A percentile compares a stretch with the other conserved stretches of the same genome.
Evolutionary conservation across 192 early-diverging fungal genomes (phyloP).

Genomic region (Rhizophagus prolifer): DNA sequence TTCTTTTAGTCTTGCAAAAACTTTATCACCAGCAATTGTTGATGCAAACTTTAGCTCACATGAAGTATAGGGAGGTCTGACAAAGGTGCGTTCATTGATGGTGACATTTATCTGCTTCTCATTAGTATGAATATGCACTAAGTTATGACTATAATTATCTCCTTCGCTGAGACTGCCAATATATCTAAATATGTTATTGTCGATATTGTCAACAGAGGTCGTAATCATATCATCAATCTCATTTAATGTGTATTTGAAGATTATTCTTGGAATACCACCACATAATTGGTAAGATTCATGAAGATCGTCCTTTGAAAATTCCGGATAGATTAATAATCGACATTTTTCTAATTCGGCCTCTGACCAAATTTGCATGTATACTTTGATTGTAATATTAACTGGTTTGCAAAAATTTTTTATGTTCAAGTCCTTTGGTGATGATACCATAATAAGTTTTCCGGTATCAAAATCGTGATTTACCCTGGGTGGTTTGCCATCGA

Average conservation of each 20-base stretch:
- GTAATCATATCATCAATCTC: not conserved
- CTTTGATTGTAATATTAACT: not conserved
- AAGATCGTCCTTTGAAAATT: not conserved
- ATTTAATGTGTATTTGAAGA: not conserved
- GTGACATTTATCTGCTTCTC: not conserved
- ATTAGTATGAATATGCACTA: conserved; percentile 2
- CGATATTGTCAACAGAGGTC: not conserved
- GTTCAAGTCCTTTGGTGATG: not conserved
- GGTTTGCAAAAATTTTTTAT: conserved; percentile 1
- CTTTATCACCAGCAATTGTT: not conserved
- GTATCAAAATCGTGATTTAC: not conserved
- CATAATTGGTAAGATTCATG: not conserved
- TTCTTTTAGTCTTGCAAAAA: conserved; percentile 5
- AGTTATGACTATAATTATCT: not conserved
- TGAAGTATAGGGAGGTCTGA: not conserved
- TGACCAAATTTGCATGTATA: not conserved
- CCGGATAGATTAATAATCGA: not conserved
- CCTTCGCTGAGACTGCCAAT: not conserved
- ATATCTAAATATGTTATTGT: not conserved
- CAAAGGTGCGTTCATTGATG: not conserved
- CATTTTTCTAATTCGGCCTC: not conserved
- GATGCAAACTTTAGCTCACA: not conserved
- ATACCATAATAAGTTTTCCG: conserved; percentile 11
- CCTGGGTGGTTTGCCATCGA: not conserved
- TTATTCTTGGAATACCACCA: conserved; percentile 1